Conservation (phyloP, 495 filamentous ascomycete species). For the Mytilinidion resinicola region DNA sequence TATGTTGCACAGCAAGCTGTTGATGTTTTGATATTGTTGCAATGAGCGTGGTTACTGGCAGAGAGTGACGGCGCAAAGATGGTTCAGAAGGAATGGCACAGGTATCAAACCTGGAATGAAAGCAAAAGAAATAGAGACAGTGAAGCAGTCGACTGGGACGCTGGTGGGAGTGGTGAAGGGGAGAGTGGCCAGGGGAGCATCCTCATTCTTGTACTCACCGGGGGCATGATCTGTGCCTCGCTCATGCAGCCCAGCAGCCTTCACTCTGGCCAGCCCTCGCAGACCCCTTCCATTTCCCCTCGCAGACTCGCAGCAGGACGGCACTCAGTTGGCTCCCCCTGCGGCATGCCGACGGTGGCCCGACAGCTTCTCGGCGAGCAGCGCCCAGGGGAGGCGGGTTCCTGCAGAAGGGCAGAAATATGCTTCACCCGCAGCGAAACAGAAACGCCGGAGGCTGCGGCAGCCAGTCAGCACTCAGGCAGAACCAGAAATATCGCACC, state of each 20-base stretch:
- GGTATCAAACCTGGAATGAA: slow-evolving; percentile 14
- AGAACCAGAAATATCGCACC: too few species aligned
- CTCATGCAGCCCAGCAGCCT: too few species aligned
- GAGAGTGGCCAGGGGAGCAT: background rate
- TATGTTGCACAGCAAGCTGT: background rate
- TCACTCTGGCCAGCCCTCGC: background rate
- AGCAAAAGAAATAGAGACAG: background rate
- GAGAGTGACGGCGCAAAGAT: slow-evolving; percentile 1
- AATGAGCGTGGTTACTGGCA: background rate
- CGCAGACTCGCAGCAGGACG: background rate
- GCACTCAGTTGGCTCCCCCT: background rate
- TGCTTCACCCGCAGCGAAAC: too few species aligned
- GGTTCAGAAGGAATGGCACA: background rate
- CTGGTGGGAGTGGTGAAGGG: background rate
- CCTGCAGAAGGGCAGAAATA: background rate
- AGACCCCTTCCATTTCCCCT: background rate
- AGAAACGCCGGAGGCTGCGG: too few species aligned
- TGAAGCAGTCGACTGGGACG: background rate
- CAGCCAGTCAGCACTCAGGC: too few species aligned
- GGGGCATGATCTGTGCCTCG: background rate
- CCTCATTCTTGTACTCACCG: background rate
- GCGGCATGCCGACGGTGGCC: background rate
- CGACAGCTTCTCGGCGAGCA: background rate
- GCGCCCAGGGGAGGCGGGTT: background rate
- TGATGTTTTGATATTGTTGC: slow-evolving; percentile 1